Percentiles rank a stretch among this genome's conserved stretches.
These are phyloP conservation scores for Thalassiosira pacifica DNA, from an alignment of 352 stramenopile species.

Conservation along the genomic window DNA sequence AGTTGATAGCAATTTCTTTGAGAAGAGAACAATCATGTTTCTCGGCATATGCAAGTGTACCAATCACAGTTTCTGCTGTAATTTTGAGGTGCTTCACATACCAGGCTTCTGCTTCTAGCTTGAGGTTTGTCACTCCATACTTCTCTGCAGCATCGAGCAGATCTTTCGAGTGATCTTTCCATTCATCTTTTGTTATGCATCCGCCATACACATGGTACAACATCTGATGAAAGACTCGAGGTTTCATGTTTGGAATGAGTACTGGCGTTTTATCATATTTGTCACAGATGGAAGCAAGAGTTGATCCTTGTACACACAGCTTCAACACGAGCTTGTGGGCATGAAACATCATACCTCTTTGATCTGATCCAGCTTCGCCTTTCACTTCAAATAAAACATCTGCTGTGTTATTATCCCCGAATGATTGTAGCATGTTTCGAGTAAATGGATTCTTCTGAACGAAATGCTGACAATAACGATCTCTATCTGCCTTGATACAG, in stretches of 20 bases:
- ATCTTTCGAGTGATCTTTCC: conserved; percentile 26
- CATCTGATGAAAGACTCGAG: conserved; percentile 37
- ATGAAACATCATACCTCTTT: not conserved
- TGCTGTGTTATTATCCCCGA: conserved; percentile 28
- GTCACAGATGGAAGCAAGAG: conserved; percentile 10
- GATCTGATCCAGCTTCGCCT: not conserved
- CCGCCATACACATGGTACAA: conserved; percentile 43
- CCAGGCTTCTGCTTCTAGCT: conserved; percentile 39
- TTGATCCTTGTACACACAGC: conserved; percentile 16
- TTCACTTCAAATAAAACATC: conserved; percentile 52
- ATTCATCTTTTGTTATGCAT: not conserved
- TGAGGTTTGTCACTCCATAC: conserved; percentile 32
- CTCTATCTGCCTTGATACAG: conserved; percentile 14
- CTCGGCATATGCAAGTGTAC: conserved; percentile 33
- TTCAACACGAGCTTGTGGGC: conserved; percentile 33
- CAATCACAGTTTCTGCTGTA: conserved; percentile 31
- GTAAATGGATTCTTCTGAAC: conserved; percentile 38
- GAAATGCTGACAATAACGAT: conserved; percentile 1
- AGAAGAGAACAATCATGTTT: conserved; percentile 38
- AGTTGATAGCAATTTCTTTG: conserved; percentile 39
- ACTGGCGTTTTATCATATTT: not conserved
- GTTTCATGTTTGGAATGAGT: conserved; percentile 24
- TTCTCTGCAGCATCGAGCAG: conserved; percentile 47
- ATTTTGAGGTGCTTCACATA: conserved; percentile 29
- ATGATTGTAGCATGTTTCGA: conserved; percentile 15